phyloP scores from a whole-genome alignment of 495 filamentous ascomycete genomes.

The Xylaria grammica region DNA sequence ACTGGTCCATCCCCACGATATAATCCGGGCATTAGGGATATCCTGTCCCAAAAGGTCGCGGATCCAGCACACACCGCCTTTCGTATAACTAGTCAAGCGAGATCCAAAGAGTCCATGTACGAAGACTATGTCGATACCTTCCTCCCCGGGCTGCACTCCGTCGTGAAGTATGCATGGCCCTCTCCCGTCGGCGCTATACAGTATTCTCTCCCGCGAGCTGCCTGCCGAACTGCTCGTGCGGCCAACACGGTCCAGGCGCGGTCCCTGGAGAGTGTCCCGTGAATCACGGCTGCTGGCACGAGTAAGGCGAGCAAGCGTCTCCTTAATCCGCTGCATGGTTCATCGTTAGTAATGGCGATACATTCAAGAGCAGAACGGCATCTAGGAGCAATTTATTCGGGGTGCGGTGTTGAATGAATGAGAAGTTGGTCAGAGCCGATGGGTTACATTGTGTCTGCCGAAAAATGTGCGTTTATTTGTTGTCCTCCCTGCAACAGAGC shows the following conservation, averaged over 20 bases:
- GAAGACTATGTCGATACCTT: constrained; percentile 40
- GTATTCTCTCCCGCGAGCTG: constrained; percentile 36
- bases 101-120: constrained; percentile 42
- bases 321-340: constrained; percentile 42
- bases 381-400: background rate
- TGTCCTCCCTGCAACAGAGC: constrained; percentile 2
- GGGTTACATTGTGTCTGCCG: background rate
- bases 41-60: constrained; percentile 40
- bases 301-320: constrained; percentile 40
- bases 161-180: constrained; percentile 36
- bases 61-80: constrained; percentile 37
- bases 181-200: constrained; percentile 33
- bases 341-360: constrained; percentile 20
- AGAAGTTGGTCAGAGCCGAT: constrained; percentile 3
- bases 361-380: background rate
- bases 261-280: constrained; percentile 27
- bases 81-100: constrained; percentile 37
- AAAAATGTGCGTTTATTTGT: constrained; percentile 18
- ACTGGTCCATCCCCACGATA: constrained; percentile 39
- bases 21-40: constrained; percentile 32
- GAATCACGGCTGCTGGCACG: constrained; percentile 32
- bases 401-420: background rate
- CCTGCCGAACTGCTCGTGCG: constrained; percentile 37
- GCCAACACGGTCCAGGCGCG: constrained; percentile 38
- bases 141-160: constrained; percentile 28